These are phyloP conservation scores for Pythium angustatum DNA, from an alignment of 352 stramenopile species.

Conservation along the genomic window DNA sequence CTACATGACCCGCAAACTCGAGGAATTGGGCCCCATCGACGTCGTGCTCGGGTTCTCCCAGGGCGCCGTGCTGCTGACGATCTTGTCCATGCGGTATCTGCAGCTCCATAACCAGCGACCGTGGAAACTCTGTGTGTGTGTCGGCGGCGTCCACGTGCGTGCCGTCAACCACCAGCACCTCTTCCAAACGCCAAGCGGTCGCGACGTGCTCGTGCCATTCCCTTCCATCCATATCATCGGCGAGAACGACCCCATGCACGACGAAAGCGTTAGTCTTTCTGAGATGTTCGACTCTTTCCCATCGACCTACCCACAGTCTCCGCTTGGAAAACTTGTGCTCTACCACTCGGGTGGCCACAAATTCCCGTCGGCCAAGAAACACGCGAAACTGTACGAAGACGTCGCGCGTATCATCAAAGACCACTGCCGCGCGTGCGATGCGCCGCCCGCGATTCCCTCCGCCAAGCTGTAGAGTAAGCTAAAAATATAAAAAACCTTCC, in stretches of 20 bases:
- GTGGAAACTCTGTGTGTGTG: conserved; percentile 52
- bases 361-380: conserved; percentile 56
- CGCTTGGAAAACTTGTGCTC: conserved; percentile 32
- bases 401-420: conserved; percentile 25
- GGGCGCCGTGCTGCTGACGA: conserved; percentile 63
- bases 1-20: conserved; percentile 59
- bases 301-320: conserved; percentile 17
- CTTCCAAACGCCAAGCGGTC: conserved; percentile 35
- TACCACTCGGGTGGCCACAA: conserved; percentile 58
- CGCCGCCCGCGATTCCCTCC: neutral
- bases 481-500: too few species aligned
- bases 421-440: conserved; percentile 24
- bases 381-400: conserved; percentile 40
- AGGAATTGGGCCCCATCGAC: conserved; percentile 67
- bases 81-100: conserved; percentile 61
- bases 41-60: conserved; percentile 81
- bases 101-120: conserved; percentile 33
- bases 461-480: conserved; percentile 12
- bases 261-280: conserved; percentile 35
- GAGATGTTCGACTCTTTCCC: conserved; percentile 36
- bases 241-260: conserved; percentile 38
- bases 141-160: conserved; percentile 41
- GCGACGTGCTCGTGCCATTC: conserved; percentile 27
- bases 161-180: conserved; percentile 40
- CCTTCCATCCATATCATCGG: conserved; percentile 54